A percentile compares a stretch with the other conserved stretches of the same genome.
Conservation (phyloP, 2,329 filamentous ascomycete genomes). For the Hypoxylon sp. region DNA sequence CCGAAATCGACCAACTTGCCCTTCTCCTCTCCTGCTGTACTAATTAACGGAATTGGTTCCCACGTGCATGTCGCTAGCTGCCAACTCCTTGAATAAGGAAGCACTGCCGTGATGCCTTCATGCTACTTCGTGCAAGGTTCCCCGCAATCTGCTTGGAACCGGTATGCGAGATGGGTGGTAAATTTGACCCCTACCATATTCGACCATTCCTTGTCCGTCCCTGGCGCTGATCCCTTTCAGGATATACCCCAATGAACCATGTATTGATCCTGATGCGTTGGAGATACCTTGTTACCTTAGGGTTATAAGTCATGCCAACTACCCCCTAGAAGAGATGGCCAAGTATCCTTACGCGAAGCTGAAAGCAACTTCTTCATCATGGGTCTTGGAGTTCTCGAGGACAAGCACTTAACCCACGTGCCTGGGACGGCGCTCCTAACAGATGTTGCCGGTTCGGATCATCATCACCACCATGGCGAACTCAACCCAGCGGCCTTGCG, state of each 20-base stretch:
- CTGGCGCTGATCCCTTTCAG: slow-evolving; percentile 6
- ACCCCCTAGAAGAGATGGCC: neutral
- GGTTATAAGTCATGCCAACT: slow-evolving; percentile 16
- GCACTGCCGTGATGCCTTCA: slow-evolving; percentile 35
- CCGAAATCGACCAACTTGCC: neutral
- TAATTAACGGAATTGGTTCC: neutral
- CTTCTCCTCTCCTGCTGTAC: neutral
- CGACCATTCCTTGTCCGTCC: slow-evolving; percentile 14
- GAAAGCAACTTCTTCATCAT: slow-evolving; percentile 25
- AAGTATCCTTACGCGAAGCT: neutral
- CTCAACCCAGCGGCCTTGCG: slow-evolving; percentile 38
- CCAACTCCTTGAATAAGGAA: no score
- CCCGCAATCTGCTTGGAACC: slow-evolving; percentile 25
- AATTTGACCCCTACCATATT: slow-evolving; percentile 1
- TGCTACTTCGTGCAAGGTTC: slow-evolving; percentile 28
- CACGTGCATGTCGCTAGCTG: slow-evolving; percentile 2
- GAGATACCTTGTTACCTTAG: slow-evolving; percentile 12
- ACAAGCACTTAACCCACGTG: slow-evolving; percentile 42
- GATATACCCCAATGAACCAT: slow-evolving; percentile 7
- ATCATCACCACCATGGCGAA: slow-evolving; percentile 39
- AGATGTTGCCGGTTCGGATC: slow-evolving; percentile 42
- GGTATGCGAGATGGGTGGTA: slow-evolving; percentile 11
- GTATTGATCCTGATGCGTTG: slow-evolving; percentile 3
- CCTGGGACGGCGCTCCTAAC: slow-evolving; percentile 44
- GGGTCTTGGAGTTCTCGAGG: slow-evolving; percentile 45